These are phyloP conservation scores for Batkoa obscura DNA, from an alignment of 371 early-diverging fungal genomes.

Conservation along the genomic window DNA sequence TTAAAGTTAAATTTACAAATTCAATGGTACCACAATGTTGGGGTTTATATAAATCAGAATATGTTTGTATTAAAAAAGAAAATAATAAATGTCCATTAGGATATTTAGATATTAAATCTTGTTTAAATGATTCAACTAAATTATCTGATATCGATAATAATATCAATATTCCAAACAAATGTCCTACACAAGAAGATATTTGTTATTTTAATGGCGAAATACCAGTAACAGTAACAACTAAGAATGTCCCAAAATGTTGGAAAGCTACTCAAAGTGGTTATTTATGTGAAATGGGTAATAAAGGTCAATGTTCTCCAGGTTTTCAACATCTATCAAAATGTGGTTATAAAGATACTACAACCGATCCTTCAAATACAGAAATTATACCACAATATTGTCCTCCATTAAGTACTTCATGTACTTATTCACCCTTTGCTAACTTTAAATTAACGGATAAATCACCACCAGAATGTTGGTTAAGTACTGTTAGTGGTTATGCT, in stretches of 20 bases:
- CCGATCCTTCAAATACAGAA: not conserved
- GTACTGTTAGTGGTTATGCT: not conserved
- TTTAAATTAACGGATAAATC: not conserved
- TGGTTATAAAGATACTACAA: not conserved
- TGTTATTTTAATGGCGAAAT: not conserved
- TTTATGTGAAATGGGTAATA: not conserved
- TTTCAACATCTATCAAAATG: too few species aligned
- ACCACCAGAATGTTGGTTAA: constrained; percentile 1
- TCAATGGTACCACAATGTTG: not conserved
- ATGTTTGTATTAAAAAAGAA: not conserved
- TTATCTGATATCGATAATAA: too few species aligned
- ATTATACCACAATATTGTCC: not conserved
- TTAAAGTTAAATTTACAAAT: not conserved
- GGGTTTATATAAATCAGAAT: not conserved
- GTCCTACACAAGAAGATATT: not conserved
- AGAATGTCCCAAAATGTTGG: not conserved
- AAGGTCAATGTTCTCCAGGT: too few species aligned
- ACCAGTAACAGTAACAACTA: not conserved
- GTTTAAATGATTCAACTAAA: too few species aligned
- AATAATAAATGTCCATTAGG: not conserved
- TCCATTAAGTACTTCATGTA: not conserved
- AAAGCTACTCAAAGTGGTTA: not conserved
- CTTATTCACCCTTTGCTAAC: not conserved
- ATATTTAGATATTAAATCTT: not conserved
- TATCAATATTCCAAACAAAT: too few species aligned